phyloP scores from a whole-genome alignment of 352 stramenopile genomes.

The Pythium scleroteichum region DNA sequence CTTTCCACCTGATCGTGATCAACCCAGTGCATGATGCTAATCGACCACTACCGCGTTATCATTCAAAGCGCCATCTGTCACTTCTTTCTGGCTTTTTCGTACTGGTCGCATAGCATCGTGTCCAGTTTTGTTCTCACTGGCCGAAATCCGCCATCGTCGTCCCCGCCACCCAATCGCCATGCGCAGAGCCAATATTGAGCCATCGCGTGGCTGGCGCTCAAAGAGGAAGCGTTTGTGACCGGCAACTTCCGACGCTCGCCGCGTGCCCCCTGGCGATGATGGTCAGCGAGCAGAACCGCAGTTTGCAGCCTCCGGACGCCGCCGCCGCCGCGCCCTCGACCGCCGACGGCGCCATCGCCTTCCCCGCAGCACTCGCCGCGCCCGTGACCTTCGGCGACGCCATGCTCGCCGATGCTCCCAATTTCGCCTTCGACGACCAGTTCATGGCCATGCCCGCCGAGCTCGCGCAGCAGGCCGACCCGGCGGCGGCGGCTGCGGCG shows the following conservation, averaged over 20 bases:
- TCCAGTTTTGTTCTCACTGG: slow-evolving; percentile 23
- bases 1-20: neutral
- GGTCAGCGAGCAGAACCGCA: slow-evolving; percentile 40
- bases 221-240: slow-evolving; percentile 10
- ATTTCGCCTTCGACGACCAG: slow-evolving; percentile 62
- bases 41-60: slow-evolving; percentile 10
- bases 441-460: slow-evolving; percentile 38
- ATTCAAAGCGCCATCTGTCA: too few species aligned
- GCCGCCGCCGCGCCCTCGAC: neutral
- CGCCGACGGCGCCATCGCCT: slow-evolving; percentile 14
- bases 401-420: slow-evolving; percentile 9
- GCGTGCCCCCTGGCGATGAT: slow-evolving; percentile 31
- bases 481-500: slow-evolving; percentile 2
- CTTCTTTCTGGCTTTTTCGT: slow-evolving; percentile 4
- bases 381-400: slow-evolving; percentile 13
- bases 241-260: neutral
- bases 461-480: slow-evolving; percentile 15
- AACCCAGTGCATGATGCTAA: slow-evolving; percentile 9
- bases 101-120: slow-evolving; percentile 20
- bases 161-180: slow-evolving; percentile 40
- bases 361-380: slow-evolving; percentile 13
- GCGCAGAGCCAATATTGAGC: slow-evolving; percentile 17
- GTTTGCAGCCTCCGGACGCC: slow-evolving; percentile 10
- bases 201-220: slow-evolving; percentile 22
- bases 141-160: slow-evolving; percentile 27